Conservation (phyloP, 2,329 filamentous ascomycete genomes). For the Nemania sp. region DNA sequence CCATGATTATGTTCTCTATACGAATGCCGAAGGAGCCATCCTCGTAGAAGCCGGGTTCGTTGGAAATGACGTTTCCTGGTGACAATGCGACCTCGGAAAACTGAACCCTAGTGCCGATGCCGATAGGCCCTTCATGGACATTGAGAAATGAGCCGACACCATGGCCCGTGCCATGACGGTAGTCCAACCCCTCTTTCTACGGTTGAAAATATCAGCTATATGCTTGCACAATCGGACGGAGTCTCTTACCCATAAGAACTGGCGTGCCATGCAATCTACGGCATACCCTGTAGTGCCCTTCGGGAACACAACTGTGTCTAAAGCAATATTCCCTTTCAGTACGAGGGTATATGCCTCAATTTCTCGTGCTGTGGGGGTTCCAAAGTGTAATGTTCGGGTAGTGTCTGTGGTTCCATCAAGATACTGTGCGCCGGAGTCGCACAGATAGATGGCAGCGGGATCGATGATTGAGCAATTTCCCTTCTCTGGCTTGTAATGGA, state of each 20-base stretch:
- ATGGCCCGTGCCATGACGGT: constrained; percentile 94
- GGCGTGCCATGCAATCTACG: constrained; percentile 83
- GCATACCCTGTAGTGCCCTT: constrained; percentile 95
- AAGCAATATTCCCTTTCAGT: constrained; percentile 87
- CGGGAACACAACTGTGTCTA: constrained; percentile 86
- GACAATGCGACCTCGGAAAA: constrained; percentile 89
- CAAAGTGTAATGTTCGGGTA: constrained; percentile 91
- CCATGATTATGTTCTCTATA: constrained; percentile 95
- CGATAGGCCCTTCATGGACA: constrained; percentile 96
- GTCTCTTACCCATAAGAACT: constrained; percentile 80
- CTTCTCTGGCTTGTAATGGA: constrained; percentile 90
- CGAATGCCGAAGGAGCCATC: constrained; percentile 93
- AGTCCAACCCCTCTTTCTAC: constrained; percentile 80
- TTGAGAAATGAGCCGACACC: constrained; percentile 95
- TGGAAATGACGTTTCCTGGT: constrained; percentile 92
- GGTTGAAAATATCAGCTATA: not conserved
- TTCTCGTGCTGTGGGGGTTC: constrained; percentile 79
- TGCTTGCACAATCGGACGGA: not conserved
- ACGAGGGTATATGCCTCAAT: constrained; percentile 91
- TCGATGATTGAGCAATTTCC: constrained; percentile 84
- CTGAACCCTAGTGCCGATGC: constrained; percentile 88
- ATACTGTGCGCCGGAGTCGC: constrained; percentile 97
- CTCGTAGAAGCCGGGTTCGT: constrained; percentile 97
- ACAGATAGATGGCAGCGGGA: constrained; percentile 84
- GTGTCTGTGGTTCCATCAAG: constrained; percentile 95